Conservation (phyloP, 371 early-diverging fungal species). For the Mucor irregularis region DNA sequence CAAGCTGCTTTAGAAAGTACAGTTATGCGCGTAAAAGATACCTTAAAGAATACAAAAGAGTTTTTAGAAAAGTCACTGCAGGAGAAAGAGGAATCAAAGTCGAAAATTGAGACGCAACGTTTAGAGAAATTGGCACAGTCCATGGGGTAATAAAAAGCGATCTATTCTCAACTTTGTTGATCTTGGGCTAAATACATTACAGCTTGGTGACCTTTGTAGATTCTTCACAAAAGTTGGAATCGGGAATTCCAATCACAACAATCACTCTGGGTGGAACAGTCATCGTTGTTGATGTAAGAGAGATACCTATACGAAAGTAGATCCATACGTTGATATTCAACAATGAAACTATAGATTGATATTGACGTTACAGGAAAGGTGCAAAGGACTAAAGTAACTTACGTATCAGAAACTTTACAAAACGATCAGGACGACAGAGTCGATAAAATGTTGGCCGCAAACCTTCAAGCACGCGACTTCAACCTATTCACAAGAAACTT, state of each 20-base stretch:
- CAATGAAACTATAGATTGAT: constrained; percentile 51
- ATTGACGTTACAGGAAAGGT: constrained; percentile 54
- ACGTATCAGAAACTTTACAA: constrained; percentile 52
- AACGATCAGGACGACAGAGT: constrained; percentile 57
- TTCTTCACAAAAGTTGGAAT: constrained; percentile 42
- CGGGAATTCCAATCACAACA: constrained; percentile 46
- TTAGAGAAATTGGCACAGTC: constrained; percentile 43
- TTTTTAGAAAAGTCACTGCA: constrained; percentile 43
- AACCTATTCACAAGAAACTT: constrained; percentile 52
- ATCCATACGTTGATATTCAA: background rate
- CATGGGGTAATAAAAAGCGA: constrained; percentile 29
- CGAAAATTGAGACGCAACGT: constrained; percentile 37
- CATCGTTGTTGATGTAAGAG: constrained; percentile 61
- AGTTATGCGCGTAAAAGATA: constrained; percentile 48
- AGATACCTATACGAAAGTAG: background rate
- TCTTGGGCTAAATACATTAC: too few relatives aligned
- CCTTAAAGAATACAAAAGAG: constrained; percentile 42
- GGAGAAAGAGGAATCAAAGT: constrained; percentile 46
- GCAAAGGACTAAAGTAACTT: constrained; percentile 52
- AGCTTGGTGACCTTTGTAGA: constrained; percentile 54
- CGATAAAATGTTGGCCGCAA: constrained; percentile 50
- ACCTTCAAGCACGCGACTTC: constrained; percentile 46
- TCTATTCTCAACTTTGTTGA: constrained; percentile 15
- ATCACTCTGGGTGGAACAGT: constrained; percentile 59
- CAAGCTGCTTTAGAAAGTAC: constrained; percentile 56